Evolutionary conservation across 768 basidiomycete species (phyloP), one percentile per base, ranked within the genome.

Genomic region (Agrocybe praecox): DNA sequence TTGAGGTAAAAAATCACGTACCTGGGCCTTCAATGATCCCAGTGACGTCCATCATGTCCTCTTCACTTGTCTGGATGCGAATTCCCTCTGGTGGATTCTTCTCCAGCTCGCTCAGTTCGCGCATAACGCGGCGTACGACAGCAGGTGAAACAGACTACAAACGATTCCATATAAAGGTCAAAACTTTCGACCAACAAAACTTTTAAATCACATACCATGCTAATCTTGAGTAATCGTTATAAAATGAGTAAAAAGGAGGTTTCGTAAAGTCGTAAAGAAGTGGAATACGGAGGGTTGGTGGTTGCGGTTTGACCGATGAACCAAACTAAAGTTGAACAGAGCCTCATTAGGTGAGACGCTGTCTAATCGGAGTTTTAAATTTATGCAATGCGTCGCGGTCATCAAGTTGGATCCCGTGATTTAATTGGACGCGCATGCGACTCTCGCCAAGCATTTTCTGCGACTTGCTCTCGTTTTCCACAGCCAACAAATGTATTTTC

Each of bases 11-110:
- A 50, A 45, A 45, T 43, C 2, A 73, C 89, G 67, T 61, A 95
- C 94, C 92, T 59, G 95, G 95, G 0, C 95, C 95, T 66, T 93
- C 83, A 17, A 98, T 92, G 51, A 94, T 86, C 1, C 94, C 95
- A 1, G 86, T 89, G 40, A 98, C 80, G 67, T 93, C 89, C 19
- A 94, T 75, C 76, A 96, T 87, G 66, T 96, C 92, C 66, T 96
- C 92, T 50, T 97, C 95, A 58, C 79, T 89, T 2, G 89, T 85
- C 53, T 88, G 83, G 24, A 97, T 81, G 63, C 95, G 87, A 68
- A 97, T 93, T n/a, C 94, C 95, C 66, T 97, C 95, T 12, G 90
- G 91, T 33, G 95, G 95, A 59, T 78, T 87, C 59, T 80, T 88
- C 72, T 87, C 86, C 57, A 98, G 83, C 63, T 91, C 88, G 36